phyloP scores from a whole-genome alignment of 176 grass and related monocot genomes.

The Triticum aestivum region IWGSC_CS_RefSeq_v2.1 NC_057809.1:252754505-252755004 shows the following conservation, averaged over 20 bases:
- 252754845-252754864: too few relatives aligned
- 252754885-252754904: neutral
- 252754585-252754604: too few relatives aligned
- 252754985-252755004: neutral
- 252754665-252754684: too few relatives aligned
- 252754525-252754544: too few relatives aligned
- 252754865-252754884: too few relatives aligned
- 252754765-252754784: neutral
- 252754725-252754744: conserved; percentile 13
- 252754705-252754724: neutral
- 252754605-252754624: too few relatives aligned
- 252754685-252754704: neutral
- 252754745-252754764: neutral
- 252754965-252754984: neutral
- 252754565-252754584: too few relatives aligned
- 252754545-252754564: too few relatives aligned
- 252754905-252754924: neutral
- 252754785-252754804: neutral
- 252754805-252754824: neutral
- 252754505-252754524: too few relatives aligned
- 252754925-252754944: neutral
- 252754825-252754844: neutral
- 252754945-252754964: neutral
- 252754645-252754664: too few relatives aligned
- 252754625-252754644: too few relatives aligned